A percentile compares a stretch with the other conserved stretches of the same genome.
phyloP scores from a whole-genome alignment of 2,329 filamentous ascomycete genomes.

The Ceratocystis cacaofunesta region DNA sequence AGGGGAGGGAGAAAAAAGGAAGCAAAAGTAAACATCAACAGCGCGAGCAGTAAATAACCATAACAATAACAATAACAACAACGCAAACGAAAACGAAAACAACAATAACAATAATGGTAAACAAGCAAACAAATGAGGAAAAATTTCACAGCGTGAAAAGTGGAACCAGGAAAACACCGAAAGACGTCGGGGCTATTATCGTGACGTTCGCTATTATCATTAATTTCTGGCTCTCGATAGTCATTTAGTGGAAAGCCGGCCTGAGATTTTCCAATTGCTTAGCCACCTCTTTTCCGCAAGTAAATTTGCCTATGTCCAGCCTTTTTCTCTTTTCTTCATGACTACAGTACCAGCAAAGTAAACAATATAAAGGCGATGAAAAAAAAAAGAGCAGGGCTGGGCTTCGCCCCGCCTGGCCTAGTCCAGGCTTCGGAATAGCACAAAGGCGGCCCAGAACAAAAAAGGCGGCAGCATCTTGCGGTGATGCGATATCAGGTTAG shows the following conservation, averaged over 20 bases:
- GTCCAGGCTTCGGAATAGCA: no score
- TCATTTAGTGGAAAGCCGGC: no score
- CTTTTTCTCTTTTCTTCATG: background rate
- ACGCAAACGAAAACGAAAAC: background rate
- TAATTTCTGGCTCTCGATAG: background rate
- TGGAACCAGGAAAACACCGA: no score
- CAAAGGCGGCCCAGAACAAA: no score
- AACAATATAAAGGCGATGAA: no score
- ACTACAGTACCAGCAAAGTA: no score
- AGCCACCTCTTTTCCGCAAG: background rate
- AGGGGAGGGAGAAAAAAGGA: background rate
- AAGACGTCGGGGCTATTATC: no score
- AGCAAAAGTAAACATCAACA: slow-evolving; percentile 3
- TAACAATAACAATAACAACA: background rate
- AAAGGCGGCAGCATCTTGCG: background rate
- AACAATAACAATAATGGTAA: background rate
- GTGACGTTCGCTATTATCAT: no score
- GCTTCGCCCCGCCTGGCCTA: background rate
- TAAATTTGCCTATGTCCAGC: background rate
- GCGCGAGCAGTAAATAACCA: background rate
- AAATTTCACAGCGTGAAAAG: background rate
- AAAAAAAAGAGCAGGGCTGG: background rate
- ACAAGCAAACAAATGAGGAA: background rate
- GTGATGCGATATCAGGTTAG: background rate
- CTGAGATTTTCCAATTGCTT: background rate